Conservation (phyloP, 2,329 filamentous ascomycete species). For the Hypocreales sp. region DNA sequence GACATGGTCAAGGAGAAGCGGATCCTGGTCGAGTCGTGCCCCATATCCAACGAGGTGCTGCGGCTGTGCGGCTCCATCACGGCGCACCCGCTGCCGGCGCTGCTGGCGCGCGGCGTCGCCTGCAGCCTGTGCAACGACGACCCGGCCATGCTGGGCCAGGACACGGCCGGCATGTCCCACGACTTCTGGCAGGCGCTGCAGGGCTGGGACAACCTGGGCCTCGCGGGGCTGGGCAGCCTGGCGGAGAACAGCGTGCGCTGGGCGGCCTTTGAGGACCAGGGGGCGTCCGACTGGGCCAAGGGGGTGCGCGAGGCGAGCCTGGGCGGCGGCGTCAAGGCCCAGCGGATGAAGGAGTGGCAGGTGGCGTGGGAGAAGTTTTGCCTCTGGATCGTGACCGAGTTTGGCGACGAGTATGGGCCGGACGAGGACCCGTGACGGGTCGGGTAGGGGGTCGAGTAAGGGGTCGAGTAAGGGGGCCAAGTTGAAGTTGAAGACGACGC, state of each 20-base stretch:
- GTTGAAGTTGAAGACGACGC: too few relatives aligned
- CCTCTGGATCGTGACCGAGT: slow-evolving; percentile 76
- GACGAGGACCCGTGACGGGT: slow-evolving; percentile 6
- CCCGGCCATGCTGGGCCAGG: slow-evolving; percentile 75
- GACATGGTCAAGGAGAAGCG: slow-evolving; percentile 80
- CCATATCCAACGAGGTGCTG: slow-evolving; percentile 79
- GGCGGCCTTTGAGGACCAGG: slow-evolving; percentile 76
- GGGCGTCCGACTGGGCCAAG: slow-evolving; percentile 50
- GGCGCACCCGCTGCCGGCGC: slow-evolving; percentile 65
- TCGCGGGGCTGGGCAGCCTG: slow-evolving; percentile 72
- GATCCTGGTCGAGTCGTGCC: slow-evolving; percentile 80
- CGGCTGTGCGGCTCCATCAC: slow-evolving; percentile 63
- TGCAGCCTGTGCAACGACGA: slow-evolving; percentile 85
- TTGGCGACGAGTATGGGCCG: slow-evolving; percentile 42
- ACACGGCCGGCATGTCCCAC: slow-evolving; percentile 67
- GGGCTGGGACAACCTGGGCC: slow-evolving; percentile 79
- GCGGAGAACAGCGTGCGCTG: slow-evolving; percentile 88
- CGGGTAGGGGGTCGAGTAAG: too few relatives aligned
- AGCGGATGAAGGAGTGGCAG: slow-evolving; percentile 63
- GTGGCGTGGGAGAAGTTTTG: slow-evolving; percentile 81
- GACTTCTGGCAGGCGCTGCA: slow-evolving; percentile 92
- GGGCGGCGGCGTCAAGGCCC: slow-evolving; percentile 54
- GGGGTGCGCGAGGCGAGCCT: slow-evolving; percentile 60
- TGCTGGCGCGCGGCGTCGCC: slow-evolving; percentile 70
- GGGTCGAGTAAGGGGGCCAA: too few relatives aligned